Conservation (phyloP, 1,139 yeast species). For the Yamadazyma diddensiae region DNA sequence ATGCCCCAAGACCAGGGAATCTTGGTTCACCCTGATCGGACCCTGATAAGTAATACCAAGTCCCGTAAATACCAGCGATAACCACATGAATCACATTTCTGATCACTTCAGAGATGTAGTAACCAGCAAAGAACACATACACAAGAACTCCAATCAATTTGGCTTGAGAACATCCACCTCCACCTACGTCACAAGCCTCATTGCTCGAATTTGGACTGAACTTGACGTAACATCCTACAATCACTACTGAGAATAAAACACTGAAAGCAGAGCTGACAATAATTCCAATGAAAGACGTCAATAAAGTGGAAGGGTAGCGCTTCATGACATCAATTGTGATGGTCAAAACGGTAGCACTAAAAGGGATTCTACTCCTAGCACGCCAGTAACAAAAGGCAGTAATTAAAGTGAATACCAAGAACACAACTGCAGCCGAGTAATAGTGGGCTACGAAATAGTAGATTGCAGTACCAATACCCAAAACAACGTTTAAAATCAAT, state of each 20-base stretch:
- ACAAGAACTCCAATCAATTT: constrained; percentile 67
- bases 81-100: constrained; percentile 84
- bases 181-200: constrained; percentile 42
- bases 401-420: constrained; percentile 59
- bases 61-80: constrained; percentile 82
- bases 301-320: constrained; percentile 63
- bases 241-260: constrained; percentile 59
- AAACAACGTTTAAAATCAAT: constrained; percentile 59
- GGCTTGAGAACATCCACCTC: constrained; percentile 66
- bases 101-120: constrained; percentile 79
- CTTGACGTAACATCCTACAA: constrained; percentile 76
- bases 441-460: constrained; percentile 62
- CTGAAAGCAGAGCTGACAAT: constrained; percentile 63
- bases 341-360: constrained; percentile 71
- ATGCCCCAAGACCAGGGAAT: constrained; percentile 79
- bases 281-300: constrained; percentile 65
- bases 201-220: constrained; percentile 46
- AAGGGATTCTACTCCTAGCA: constrained; percentile 64
- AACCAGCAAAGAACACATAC: constrained; percentile 81
- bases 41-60: constrained; percentile 82
- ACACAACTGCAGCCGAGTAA: constrained; percentile 79
- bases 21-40: constrained; percentile 81
- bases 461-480: constrained; percentile 75
- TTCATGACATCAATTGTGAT: constrained; percentile 76
- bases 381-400: constrained; percentile 75